Percentiles rank a stretch among this genome's conserved stretches.
Evolutionary conservation across 441 rosid species (phyloP).

Genomic region (Corymbia calophylla): DNA sequence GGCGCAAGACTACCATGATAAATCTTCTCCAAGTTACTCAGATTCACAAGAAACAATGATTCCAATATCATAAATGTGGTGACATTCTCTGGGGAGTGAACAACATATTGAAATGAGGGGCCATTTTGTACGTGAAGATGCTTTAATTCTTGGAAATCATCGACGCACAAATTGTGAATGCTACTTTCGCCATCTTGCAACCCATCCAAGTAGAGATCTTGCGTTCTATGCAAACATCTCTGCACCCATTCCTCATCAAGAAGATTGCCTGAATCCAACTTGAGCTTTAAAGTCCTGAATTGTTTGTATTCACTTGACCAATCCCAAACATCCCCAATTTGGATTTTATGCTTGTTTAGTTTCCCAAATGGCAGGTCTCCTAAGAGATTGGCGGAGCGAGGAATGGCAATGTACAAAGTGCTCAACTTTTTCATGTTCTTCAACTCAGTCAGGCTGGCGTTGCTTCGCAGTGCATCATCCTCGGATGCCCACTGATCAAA

Average conservation of each 20-base stretch:
- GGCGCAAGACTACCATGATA: fast-evolving
- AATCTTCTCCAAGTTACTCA: neutral
- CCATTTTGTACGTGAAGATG: neutral
- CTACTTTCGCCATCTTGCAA: neutral
- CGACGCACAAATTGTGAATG: no score
- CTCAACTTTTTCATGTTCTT: neutral
- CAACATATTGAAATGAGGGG: neutral
- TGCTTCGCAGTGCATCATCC: fast-evolving
- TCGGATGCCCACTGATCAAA: fast-evolving
- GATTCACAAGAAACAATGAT: neutral
- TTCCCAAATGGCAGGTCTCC: neutral
- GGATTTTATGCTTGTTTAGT: neutral
- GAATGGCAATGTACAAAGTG: fast-evolving
- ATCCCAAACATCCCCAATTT: fast-evolving
- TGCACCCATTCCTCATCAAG: neutral
- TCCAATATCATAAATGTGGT: neutral
- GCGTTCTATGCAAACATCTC: neutral
- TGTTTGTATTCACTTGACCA: neutral
- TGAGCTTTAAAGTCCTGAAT: neutral
- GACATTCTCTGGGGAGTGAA: neutral
- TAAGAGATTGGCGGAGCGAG: neutral
- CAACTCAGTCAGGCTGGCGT: neutral
- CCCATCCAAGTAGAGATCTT: neutral
- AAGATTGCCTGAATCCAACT: neutral
- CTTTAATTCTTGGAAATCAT: neutral